These are phyloP conservation scores for Lactarius pseudohatsudake DNA, from an alignment of 768 basidiomycete genomes.

Conservation along the genomic window DNA sequence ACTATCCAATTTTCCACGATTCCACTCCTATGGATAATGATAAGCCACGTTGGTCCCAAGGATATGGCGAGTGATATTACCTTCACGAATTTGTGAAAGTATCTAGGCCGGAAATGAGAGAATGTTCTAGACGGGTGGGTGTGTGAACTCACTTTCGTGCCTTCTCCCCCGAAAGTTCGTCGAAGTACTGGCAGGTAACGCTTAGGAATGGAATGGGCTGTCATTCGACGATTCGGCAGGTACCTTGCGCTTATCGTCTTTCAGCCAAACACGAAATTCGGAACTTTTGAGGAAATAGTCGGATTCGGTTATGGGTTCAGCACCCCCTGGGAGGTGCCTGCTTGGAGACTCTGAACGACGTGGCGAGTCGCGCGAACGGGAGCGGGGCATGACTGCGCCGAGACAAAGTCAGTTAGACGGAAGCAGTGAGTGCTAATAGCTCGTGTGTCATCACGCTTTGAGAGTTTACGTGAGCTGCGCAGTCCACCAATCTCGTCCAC, in stretches of 20 bases:
- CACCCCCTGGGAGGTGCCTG: slow-evolving; percentile 50
- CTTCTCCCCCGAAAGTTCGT: slow-evolving; percentile 79
- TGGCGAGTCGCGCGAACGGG: slow-evolving; percentile 21
- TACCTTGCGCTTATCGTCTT: slow-evolving; percentile 65
- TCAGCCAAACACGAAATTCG: slow-evolving; percentile 87
- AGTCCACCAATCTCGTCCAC: background rate
- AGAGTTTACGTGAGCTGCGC: slow-evolving; percentile 19
- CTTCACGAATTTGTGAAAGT: slow-evolving; percentile 93
- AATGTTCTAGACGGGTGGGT: slow-evolving; percentile 32
- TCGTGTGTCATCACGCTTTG: background rate
- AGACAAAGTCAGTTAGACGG: background rate
- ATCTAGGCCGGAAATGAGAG: slow-evolving; percentile 47
- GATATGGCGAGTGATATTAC: slow-evolving; percentile 39
- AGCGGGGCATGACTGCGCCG: slow-evolving; percentile 20
- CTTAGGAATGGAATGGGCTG: slow-evolving; percentile 1
- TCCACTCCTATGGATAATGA: slow-evolving; percentile 61
- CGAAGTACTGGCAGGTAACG: slow-evolving; percentile 64
- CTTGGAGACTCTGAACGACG: slow-evolving; percentile 17
- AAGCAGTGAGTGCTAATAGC: background rate
- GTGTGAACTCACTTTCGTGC: slow-evolving; percentile 60
- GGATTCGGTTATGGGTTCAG: slow-evolving; percentile 67
- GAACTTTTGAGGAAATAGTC: slow-evolving; percentile 89
- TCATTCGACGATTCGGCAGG: slow-evolving; percentile 27
- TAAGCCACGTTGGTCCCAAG: slow-evolving; percentile 9
- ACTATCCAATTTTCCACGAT: slow-evolving; percentile 73